Evolutionary conservation across 1,139 yeast species (phyloP).

Genomic region (Debaryomyces singareniensis): DNA sequence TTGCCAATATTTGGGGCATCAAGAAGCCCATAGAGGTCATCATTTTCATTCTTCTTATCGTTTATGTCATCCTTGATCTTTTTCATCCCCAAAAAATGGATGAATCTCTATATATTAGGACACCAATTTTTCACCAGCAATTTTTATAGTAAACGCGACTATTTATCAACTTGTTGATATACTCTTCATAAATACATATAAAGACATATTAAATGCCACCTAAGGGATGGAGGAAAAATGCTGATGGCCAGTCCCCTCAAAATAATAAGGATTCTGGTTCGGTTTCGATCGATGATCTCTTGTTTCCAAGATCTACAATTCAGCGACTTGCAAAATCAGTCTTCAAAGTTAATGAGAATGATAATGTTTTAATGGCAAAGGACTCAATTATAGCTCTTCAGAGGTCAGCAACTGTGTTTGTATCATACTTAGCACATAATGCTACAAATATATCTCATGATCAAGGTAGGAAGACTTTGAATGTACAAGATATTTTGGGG

Average conservation of each 20-base stretch:
- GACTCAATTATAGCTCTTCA: constrained; percentile 65
- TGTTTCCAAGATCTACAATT: constrained; percentile 62
- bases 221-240: constrained; percentile 76
- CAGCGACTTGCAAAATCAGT: constrained; percentile 49
- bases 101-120: not conserved
- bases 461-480: constrained; percentile 53
- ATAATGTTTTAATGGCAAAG: constrained; percentile 45
- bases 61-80: not conserved
- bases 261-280: constrained; percentile 51
- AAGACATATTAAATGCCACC: constrained; percentile 52
- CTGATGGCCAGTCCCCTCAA: constrained; percentile 56
- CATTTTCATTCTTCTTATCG: no score
- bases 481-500: constrained; percentile 55
- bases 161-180: no score
- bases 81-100: not conserved
- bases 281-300: constrained; percentile 59
- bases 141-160: no score
- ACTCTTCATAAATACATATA: no score
- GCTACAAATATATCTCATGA: constrained; percentile 52
- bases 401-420: constrained; percentile 68
- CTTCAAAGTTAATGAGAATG: constrained; percentile 23
- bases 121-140: no score
- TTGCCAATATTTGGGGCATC: constrained; percentile 54
- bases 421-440: constrained; percentile 57
- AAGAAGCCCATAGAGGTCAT: constrained; percentile 47